Evolutionary conservation across 2,329 filamentous ascomycete genomes (phyloP), one percentile per base, ranked within the genome.

Genomic region (Ceratocystiopsis sp.): DNA sequence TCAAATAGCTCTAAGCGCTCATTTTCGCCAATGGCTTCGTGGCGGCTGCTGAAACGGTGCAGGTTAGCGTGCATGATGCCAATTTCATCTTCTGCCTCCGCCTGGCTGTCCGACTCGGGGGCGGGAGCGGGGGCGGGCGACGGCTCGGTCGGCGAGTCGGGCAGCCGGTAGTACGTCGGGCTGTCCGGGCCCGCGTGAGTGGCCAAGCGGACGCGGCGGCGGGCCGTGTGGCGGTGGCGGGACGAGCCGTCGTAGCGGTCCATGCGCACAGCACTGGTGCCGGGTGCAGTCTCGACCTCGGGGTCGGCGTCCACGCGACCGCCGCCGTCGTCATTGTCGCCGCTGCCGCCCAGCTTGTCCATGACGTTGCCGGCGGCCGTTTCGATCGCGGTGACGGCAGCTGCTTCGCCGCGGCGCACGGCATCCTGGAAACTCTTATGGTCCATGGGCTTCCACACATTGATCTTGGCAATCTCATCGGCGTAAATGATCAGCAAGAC

Each of bases 401-500:
- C 35, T 4, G 41, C 35, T 12, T 43, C 41, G 18, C 42, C 43
- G 6, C 33, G 33, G 7, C 37, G 40, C n/a, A 49, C 42, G n/a
- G 46, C 39, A 10, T 39, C 40, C 49, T 49, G 40, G 18, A 48
- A 44, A 14, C 38, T 53, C 21, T 50, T 53, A 7, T 35, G 38
- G 25, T 37, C 40, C 18, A 42, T 38, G 5, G 41, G 45, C 25
- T 19, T 18, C 62, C 65, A 68, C 10, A 69, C 65, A 49, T 67
- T 60, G 34, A 58, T 53, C 37, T 56, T 61, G 37, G 67, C 61
- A 38, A 70, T 58, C 37, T 62, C 61, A 46, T 71, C 67, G 10
- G 66, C 60, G 49, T 70, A 67, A 43, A 71, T 68, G 43, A 69
- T 49, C 4, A 63, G 46, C 2, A 70, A 42, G 0, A 61, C 60